A percentile compares a stretch with the other conserved stretches of the same genome.
phyloP scores from a whole-genome alignment of 805 yeast species.

The Lachancea sp. region DNA sequence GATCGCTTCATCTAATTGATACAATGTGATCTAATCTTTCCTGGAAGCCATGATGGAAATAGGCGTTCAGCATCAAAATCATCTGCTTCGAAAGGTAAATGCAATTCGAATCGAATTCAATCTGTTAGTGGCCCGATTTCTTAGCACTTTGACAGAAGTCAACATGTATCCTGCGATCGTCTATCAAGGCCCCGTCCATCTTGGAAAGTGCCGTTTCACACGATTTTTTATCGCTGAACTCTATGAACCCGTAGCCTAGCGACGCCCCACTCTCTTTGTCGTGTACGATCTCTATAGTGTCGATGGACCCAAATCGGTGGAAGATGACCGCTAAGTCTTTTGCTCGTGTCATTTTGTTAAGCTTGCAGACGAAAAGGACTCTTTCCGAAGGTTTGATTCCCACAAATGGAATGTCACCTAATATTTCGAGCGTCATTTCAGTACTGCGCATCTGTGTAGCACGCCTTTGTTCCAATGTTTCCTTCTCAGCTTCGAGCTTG shows the following conservation, averaged over 20 bases:
- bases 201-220: conserved; percentile 60
- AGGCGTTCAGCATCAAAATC: no score
- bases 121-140: not conserved
- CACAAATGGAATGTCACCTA: conserved; percentile 58
- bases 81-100: no score
- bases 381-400: conserved; percentile 54
- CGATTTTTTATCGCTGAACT: conserved; percentile 39
- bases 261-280: conserved; percentile 45
- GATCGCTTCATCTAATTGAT: no score
- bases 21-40: no score
- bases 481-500: conserved; percentile 8
- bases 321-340: conserved; percentile 52
- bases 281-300: conserved; percentile 45
- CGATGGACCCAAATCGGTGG: conserved; percentile 52
- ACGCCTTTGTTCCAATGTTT: conserved; percentile 19
- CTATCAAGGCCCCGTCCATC: conserved; percentile 57
- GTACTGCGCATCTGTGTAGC: conserved; percentile 33
- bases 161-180: conserved; percentile 56
- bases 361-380: conserved; percentile 55
- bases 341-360: conserved; percentile 55
- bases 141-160: conserved; percentile 58
- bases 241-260: conserved; percentile 59
- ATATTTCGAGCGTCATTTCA: conserved; percentile 55
- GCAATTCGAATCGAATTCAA: no score
- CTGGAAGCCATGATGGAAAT: no score